Evolutionary conservation across 208 protist genomes (phyloP).

Genomic region (Strigomonas oncopelti): DNA sequence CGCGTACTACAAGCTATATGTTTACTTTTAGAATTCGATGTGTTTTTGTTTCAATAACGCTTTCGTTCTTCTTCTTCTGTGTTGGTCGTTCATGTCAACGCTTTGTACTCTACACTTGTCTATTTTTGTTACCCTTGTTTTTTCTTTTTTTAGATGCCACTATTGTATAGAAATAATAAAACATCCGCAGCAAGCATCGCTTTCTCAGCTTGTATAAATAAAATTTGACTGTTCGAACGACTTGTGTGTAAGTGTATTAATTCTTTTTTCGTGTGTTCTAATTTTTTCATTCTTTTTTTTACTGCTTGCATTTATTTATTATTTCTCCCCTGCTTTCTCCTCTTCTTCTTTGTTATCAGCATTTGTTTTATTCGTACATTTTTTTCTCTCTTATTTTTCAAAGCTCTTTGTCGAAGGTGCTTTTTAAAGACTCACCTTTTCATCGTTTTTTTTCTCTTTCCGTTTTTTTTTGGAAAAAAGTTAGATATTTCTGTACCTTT

Average conservation of each 20-base stretch:
- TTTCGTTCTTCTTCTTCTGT: not conserved
- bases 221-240: too few species aligned
- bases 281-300: slow-evolving; percentile 15
- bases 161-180: too few species aligned
- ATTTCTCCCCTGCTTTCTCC: slow-evolving; percentile 18
- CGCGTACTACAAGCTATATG: too few species aligned
- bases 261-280: slow-evolving; percentile 11
- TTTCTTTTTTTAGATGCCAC: slow-evolving; percentile 12
- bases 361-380: slow-evolving; percentile 1
- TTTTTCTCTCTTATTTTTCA: slow-evolving; percentile 9
- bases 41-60: not conserved
- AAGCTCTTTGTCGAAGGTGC: not conserved
- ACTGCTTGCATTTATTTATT: slow-evolving; percentile 12
- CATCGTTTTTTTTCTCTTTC: slow-evolving; percentile 1
- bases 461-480: too few species aligned
- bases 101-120: too few species aligned
- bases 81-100: too few species aligned
- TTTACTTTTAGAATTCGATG: not conserved
- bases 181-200: not conserved
- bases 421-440: not conserved
- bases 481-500: too few species aligned
- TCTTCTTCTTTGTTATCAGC: slow-evolving; percentile 15
- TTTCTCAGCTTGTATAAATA: too few species aligned
- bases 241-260: not conserved
- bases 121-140: not conserved